Evolutionary conservation across 192 early-diverging fungal genomes (phyloP).

Genomic region (Umbelopsis sp.): DNA sequence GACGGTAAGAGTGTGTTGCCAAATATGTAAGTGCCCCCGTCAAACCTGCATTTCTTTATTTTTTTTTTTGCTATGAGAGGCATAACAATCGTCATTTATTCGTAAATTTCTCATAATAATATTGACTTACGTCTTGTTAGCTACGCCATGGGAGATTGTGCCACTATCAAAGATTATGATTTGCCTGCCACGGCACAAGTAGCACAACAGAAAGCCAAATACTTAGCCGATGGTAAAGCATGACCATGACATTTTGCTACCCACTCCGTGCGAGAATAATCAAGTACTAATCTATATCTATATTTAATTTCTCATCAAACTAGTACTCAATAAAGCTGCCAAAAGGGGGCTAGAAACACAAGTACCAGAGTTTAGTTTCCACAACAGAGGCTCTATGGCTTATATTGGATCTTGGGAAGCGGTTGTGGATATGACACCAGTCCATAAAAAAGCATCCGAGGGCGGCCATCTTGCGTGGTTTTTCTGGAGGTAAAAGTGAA

Average conservation of each 20-base stretch:
- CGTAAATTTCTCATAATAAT: neutral
- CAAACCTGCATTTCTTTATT: too few relatives aligned
- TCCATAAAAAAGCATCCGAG: constrained; percentile 50
- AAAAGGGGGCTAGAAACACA: neutral
- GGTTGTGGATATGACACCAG: constrained; percentile 57
- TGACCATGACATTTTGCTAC: neutral
- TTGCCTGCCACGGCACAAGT: constrained; percentile 88
- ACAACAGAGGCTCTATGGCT: constrained; percentile 68
- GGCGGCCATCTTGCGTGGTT: constrained; percentile 57
- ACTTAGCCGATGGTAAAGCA: constrained; percentile 54
- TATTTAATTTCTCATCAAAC: neutral
- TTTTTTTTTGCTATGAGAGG: too few relatives aligned
- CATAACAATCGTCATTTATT: neutral
- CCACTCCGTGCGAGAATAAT: too few relatives aligned
- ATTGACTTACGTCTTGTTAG: constrained; percentile 33
- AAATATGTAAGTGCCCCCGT: constrained; percentile 1
- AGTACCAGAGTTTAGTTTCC: constrained; percentile 34
- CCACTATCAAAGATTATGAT: constrained; percentile 73
- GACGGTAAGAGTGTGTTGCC: neutral
- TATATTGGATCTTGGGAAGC: constrained; percentile 67
- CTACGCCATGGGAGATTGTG: constrained; percentile 91
- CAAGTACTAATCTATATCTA: neutral
- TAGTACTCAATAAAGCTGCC: neutral
- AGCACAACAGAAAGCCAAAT: constrained; percentile 73
- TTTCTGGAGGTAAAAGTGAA: constrained; percentile 52